Base-by-base conservation (phyloP, 2,329 filamentous ascomycete species). In the Fonsecaea pedrosoi region DNA sequence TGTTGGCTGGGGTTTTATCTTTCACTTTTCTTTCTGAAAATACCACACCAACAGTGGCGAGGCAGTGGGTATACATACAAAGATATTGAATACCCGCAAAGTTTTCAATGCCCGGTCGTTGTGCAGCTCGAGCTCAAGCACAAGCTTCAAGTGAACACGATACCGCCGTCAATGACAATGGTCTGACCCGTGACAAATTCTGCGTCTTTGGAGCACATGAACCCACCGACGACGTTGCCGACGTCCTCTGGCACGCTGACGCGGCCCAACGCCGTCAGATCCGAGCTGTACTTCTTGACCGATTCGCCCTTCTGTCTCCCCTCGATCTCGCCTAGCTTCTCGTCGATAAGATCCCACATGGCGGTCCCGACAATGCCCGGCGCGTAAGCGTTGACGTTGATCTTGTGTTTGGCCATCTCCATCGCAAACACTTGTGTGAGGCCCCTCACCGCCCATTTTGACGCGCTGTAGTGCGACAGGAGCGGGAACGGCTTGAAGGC, bases 271-370 rank as follows among this genome's bases (percentile, higher is more conserved):
- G 86, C 83, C 66, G 87, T 88, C 70, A 85, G 66, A 5, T 88
- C 82, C 0, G 80, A 72, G 0, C 78, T 82, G 67, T 84, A 85
- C 72, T 86, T 85, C 74, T 83, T 82, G 63, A 88, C 84, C 13
- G 82, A 84, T 30, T 85, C 82, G 1, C 85, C 85, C 71, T 82
- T 85, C 71, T 81, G 77, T 0, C 79, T 77, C 0, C 84, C 87
- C 0, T 77, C 80, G 64, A 81, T 81, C 74, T 84, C 81, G 0
- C 83, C 86, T 37, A 89, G 69, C 65, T 84, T 84, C 69, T 86
- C 84, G 67, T 90, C 89, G 62, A 91, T 90, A 1, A 86, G 73
- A 54, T 90, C 88, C 88, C 88, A 91, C 88, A 90, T 90, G 0
- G 81, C 79, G 0, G 87, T 90, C 0, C 84, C 87, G 0, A 91